Base-by-base conservation (phyloP, 441 rosid species). In the Arabidopsis lyrata region DNA sequence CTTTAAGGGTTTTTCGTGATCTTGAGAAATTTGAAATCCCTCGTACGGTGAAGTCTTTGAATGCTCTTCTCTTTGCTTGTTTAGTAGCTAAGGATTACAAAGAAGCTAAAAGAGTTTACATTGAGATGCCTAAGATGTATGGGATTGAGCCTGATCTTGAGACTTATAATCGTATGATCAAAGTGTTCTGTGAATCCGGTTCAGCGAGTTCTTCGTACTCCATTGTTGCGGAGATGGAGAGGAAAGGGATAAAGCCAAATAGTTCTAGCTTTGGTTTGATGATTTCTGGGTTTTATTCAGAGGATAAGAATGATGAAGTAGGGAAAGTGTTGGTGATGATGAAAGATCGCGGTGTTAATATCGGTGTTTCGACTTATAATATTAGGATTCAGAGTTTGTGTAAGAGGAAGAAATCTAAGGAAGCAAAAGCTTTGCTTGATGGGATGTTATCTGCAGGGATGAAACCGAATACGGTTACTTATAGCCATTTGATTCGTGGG, bases 401-500 rank as follows among this genome's bases (percentile, higher is more conserved):
- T 45, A 90, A 85, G 67, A 68, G 74, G 27, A 81, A 71, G 79
- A 92, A 76, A 68, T 66, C 92, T 6, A 63, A 14, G 0, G 96
- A 95, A 35, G 97, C 99, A 0, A 87, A 77, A 54, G 79, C 78
- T 5, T 74, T 94, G 82, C 77, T 92, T 34, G 81, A 82, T 5
- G 89, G 81, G 42, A 86, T 88, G 88, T n/a, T 86, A 24, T 70
- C 79, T 4, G 77, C 79, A 41, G 73, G 86, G 36, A 77, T 83
- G 72, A 82, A 83, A 58, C 96, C 90, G 0, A 90, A 89, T 47
- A 66, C 88, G 0, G 84, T 41, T 0, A 82, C 92, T 0, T 89
- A 79, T 57, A 18, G 31, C 7, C 80, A 89, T 81, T 86, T 95
- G 92, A 89, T 95, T 74, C 89, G 77, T 60, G 96, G 99, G 78